Evolutionary conservation across 305 asterid species (phyloP).

Genomic region (Fraxinus velutina): DNA sequence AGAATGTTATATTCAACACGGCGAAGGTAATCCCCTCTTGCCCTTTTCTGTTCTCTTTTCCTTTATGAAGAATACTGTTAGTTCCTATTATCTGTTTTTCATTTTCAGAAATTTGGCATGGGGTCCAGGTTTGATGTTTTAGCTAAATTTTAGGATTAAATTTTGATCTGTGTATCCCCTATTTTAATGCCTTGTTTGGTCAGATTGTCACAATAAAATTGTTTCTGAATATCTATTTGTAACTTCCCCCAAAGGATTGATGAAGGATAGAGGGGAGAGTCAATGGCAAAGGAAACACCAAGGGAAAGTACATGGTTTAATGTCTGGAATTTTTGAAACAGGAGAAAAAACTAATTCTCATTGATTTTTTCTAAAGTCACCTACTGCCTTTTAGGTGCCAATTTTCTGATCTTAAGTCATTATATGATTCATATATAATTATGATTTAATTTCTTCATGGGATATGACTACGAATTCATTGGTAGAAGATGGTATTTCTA

Average conservation of each 20-base stretch:
- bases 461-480: not conserved
- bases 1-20: constrained; percentile 64
- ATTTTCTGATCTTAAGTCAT: not conserved
- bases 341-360: not conserved
- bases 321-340: not conserved
- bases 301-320: not conserved
- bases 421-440: not conserved
- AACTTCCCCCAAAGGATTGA: not conserved
- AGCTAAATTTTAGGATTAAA: not conserved
- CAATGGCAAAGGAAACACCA: not conserved
- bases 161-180: not conserved
- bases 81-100: not conserved
- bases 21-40: constrained; percentile 52
- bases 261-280: not conserved
- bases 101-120: not conserved
- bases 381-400: not conserved
- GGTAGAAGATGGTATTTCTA: not conserved
- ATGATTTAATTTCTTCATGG: not conserved
- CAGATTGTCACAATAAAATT: not conserved
- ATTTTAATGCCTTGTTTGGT: not conserved
- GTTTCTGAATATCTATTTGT: not conserved
- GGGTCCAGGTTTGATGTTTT: not conserved
- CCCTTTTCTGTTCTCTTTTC: not conserved
- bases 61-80: not conserved
- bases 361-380: not conserved